phyloP scores from a whole-genome alignment of 2,329 filamentous ascomycete genomes.

The Ascochyta lentis region DNA sequence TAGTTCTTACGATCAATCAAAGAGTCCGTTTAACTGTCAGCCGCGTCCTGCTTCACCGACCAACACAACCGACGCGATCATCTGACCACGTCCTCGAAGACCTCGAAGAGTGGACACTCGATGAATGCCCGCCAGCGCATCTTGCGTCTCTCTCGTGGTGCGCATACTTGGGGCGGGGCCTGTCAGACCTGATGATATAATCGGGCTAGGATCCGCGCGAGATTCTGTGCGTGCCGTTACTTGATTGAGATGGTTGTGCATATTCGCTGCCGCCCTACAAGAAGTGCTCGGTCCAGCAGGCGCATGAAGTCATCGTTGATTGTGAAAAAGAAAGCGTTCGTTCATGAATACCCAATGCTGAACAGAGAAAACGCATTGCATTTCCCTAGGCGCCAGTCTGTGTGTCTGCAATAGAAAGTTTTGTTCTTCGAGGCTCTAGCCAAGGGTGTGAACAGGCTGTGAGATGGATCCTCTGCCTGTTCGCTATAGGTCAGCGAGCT shows the following conservation, averaged over 20 bases:
- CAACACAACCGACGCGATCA: conserved; percentile 10
- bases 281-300: not conserved
- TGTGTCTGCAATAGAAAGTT: not conserved
- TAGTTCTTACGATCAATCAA: conserved; percentile 10
- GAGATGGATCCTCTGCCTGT: conserved; percentile 1
- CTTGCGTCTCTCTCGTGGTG: conserved; percentile 12
- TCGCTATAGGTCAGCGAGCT: conserved; percentile 6
- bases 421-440: not conserved
- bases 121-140: conserved; percentile 18
- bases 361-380: not conserved
- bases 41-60: conserved; percentile 17
- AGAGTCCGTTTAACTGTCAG: conserved; percentile 9
- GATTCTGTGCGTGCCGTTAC: conserved; percentile 21
- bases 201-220: conserved; percentile 18
- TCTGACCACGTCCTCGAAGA: conserved; percentile 4
- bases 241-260: conserved; percentile 24
- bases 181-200: conserved; percentile 10
- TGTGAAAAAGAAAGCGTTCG: not conserved
- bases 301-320: conserved; percentile 9
- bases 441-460: conserved; percentile 9
- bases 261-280: conserved; percentile 12
- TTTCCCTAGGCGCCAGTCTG: not conserved
- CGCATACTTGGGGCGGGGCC: conserved; percentile 14
- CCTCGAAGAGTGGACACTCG: not conserved
- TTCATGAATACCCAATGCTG: not conserved